These are phyloP conservation scores for Oenanthe sinensis DNA, from an alignment of 129 eudicot genomes.

Conservation along the genomic window DNA sequence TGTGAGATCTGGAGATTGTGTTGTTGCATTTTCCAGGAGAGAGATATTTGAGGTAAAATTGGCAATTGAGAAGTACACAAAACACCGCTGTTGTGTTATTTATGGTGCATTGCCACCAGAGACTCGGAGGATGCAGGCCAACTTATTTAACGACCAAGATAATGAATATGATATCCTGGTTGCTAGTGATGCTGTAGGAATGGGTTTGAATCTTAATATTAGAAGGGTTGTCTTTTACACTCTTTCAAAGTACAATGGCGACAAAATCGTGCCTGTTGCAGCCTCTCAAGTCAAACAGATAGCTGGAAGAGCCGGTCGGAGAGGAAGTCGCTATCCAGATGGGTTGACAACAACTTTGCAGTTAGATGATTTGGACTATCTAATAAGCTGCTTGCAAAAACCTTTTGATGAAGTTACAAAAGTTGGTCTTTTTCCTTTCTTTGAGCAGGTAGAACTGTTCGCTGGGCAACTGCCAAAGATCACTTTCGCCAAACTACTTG, in stretches of 20 bases:
- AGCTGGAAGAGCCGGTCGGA: slow-evolving; percentile 95
- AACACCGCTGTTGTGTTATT: slow-evolving; percentile 82
- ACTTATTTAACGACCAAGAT: slow-evolving; percentile 62
- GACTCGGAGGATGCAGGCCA: slow-evolving; percentile 92
- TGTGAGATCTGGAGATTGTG: slow-evolving; percentile 87
- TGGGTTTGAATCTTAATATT: slow-evolving; percentile 92
- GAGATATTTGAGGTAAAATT: slow-evolving; percentile 90
- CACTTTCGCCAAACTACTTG: slow-evolving; percentile 62
- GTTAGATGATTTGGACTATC: slow-evolving; percentile 64
- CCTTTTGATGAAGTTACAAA: slow-evolving; percentile 62
- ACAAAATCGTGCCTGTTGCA: slow-evolving; percentile 63
- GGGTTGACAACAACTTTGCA: slow-evolving; percentile 80
- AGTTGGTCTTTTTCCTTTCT: slow-evolving; percentile 90
- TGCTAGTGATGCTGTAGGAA: slow-evolving; percentile 98
- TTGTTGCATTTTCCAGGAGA: slow-evolving; percentile 90
- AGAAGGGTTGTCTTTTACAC: slow-evolving; percentile 64
- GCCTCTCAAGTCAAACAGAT: slow-evolving; percentile 94
- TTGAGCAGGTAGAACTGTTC: slow-evolving; percentile 87
- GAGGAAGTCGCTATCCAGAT: slow-evolving; percentile 91
- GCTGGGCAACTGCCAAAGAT: slow-evolving; percentile 58
- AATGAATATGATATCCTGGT: slow-evolving; percentile 83
- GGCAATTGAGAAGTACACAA: slow-evolving; percentile 81
- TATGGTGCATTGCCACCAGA: slow-evolving; percentile 99
- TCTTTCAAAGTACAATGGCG: slow-evolving; percentile 86
- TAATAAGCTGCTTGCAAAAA: slow-evolving; percentile 73